Base-by-base conservation (phyloP, 495 filamentous ascomycete species). In the Trichoderma gamsii region DNA sequence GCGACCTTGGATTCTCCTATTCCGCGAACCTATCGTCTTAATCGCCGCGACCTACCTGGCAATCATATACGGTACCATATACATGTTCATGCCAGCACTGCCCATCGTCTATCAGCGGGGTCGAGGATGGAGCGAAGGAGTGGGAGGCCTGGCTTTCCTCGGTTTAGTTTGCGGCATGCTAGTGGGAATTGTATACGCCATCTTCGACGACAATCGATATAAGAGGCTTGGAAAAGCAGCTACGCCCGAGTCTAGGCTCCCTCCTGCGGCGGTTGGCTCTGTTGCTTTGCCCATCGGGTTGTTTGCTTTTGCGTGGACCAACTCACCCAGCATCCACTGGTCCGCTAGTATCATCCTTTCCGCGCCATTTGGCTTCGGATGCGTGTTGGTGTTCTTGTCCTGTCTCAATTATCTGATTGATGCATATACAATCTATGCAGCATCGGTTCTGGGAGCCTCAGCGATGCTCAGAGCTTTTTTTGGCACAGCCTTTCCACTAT, bases 51-150 rank as follows among this genome's bases (percentile, higher is more conserved):
- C 89, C 15, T 88, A 91, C 67, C 49, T 86, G 3, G 88, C 89
- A 6, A 80, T 92, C 29, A 74, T 93, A 21, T 79, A 92, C 27
- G 91, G 90, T 21, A 88, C 90, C 23, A 49, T 94, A 1, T 94
- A 96, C 71, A 82, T 94, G 23, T 90, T 92, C 75, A 92, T 96
- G 72, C 88, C 88, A 18, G 90, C 90, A 1, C 92, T 93, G 74
- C 83, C 89, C 32, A 77, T 93, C 46, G 86, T 92, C 63, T 96
- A 91, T 76, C 66, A 81, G n/a, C 78, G 85, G 23, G 81, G 87
- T 25, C 88, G 92, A 71, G 82, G 83, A 11, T 87, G 92, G 73
- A 79, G 78, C 8, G 74, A 88, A 9, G 89, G 86, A 76, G 84
- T 89, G 69, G 80, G 84, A 0, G 90, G 92, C 2, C 78, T 91